A percentile compares a stretch with the other conserved stretches of the same genome.
Evolutionary conservation across 1,284 basidiomycete genomes (phyloP).

Genomic region (Sporisorium reilianum): DNA sequence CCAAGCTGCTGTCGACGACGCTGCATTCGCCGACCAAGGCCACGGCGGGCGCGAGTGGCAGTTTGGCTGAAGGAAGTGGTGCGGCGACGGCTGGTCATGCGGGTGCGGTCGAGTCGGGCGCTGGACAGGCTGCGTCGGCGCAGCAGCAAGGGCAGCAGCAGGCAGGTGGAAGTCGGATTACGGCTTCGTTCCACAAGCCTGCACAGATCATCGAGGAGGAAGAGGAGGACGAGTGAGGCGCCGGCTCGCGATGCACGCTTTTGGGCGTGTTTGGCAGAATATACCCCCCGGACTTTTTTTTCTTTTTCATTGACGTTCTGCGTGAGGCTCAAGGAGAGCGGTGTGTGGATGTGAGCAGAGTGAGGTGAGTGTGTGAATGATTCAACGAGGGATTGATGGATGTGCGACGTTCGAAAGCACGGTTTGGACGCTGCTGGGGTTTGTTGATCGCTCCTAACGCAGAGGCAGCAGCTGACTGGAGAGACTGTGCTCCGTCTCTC

Average conservation of each 20-base stretch:
- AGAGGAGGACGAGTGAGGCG: conserved; percentile 44
- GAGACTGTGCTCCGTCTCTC: background rate
- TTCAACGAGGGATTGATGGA: too few relatives aligned
- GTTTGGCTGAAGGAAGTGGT: conserved; percentile 1
- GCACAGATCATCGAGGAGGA: conserved; percentile 53
- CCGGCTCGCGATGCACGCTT: background rate
- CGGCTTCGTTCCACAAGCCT: conserved; percentile 39
- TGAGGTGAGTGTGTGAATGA: too few relatives aligned
- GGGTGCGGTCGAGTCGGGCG: background rate
- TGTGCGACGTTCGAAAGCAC: too few relatives aligned
- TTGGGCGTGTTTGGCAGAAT: background rate
- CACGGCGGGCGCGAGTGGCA: background rate
- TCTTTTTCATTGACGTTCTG: background rate
- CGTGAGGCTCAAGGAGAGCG: too few relatives aligned
- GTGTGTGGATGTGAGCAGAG: too few relatives aligned
- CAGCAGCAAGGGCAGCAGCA: conserved; percentile 14
- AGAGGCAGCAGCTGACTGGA: too few relatives aligned
- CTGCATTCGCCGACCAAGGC: conserved; percentile 26
- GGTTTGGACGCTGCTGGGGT: too few relatives aligned
- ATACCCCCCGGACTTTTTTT: background rate
- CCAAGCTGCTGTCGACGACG: conserved; percentile 40
- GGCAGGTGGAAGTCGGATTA: conserved; percentile 23
- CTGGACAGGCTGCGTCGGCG: background rate
- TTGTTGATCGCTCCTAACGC: too few relatives aligned
- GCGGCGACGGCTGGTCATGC: background rate